Evolutionary conservation across 1,139 yeast species (phyloP).

Genomic region (Blastobotrys persicus): DNA sequence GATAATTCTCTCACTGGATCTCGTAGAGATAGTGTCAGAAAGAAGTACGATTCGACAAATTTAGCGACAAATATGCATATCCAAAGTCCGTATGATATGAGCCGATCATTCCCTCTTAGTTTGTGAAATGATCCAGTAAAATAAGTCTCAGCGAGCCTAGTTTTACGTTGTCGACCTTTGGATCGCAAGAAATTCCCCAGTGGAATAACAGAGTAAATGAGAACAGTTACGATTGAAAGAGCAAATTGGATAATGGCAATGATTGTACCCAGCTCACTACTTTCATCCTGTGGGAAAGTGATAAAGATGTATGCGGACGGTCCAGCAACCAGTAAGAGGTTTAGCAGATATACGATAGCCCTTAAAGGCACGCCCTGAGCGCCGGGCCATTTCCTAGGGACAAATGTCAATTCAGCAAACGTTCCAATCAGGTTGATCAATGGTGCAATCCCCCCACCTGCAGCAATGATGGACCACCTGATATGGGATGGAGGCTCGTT

Average conservation of each 20-base stretch:
- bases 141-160: constrained; percentile 31
- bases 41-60: constrained; percentile 85
- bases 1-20: constrained; percentile 86
- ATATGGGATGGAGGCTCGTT: constrained; percentile 67
- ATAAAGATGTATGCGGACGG: constrained; percentile 63
- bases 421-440: constrained; percentile 62
- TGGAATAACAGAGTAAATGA: constrained; percentile 61
- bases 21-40: constrained; percentile 83
- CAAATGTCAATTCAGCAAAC: constrained; percentile 58
- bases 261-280: constrained; percentile 48
- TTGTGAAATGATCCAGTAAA: constrained; percentile 57
- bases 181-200: constrained; percentile 49
- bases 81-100: constrained; percentile 95
- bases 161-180: constrained; percentile 9
- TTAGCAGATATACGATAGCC: constrained; percentile 43
- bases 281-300: constrained; percentile 50
- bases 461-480: constrained; percentile 57
- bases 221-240: constrained; percentile 57
- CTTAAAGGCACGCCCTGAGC: constrained; percentile 50
- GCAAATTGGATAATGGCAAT: constrained; percentile 59
- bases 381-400: constrained; percentile 72
- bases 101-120: constrained; percentile 69
- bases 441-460: constrained; percentile 73
- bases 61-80: constrained; percentile 83
- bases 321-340: constrained; percentile 49